A percentile compares a stretch with the other conserved stretches of the same genome.
Conservation (phyloP, 1,284 basidiomycete genomes). For the Cutaneotrichosporon dermatis region DNA sequence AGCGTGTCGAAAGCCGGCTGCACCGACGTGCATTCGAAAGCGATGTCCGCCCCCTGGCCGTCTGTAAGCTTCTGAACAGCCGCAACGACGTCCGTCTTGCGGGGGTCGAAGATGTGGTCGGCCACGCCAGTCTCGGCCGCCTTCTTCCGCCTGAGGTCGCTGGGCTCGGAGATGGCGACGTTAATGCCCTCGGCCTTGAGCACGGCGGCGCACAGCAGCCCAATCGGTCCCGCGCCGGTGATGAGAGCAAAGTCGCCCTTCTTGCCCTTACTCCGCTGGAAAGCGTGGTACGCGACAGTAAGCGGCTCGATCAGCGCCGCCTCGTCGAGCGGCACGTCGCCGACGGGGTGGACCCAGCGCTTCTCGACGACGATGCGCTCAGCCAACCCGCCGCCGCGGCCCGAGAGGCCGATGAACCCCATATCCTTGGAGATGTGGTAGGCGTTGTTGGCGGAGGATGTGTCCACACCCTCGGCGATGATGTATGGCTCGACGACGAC, state of each 20-base stretch:
- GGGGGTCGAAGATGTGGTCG: conserved; percentile 13
- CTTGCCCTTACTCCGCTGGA: conserved; percentile 11
- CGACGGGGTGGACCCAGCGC: conserved; percentile 20
- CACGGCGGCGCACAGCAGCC: conserved; percentile 18
- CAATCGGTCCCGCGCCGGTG: conserved; percentile 16
- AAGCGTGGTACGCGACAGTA: conserved; percentile 16
- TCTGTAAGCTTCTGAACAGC: conserved; percentile 1
- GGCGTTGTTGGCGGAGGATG: conserved; percentile 4
- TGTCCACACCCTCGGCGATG: conserved; percentile 11
- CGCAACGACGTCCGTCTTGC: conserved; percentile 8
- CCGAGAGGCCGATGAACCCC: conserved; percentile 19
- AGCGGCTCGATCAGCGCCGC: conserved; percentile 22
- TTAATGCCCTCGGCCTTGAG: conserved; percentile 17
- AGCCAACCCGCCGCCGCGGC: conserved; percentile 16
- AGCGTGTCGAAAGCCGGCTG: conserved; percentile 18
- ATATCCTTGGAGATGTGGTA: conserved; percentile 21
- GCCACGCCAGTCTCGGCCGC: conserved; percentile 16
- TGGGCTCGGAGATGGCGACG: conserved; percentile 16
- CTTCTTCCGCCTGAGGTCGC: conserved; percentile 7
- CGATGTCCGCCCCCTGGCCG: conserved; percentile 16
- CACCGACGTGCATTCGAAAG: conserved; percentile 19
- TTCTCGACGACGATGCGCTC: conserved; percentile 18
- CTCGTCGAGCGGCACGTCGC: conserved; percentile 18
- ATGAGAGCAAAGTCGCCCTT: conserved; percentile 19
- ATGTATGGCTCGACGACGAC: conserved; percentile 47